Conservation (phyloP, 345 rosid species). For the Rhizophora mangle region DNA sequence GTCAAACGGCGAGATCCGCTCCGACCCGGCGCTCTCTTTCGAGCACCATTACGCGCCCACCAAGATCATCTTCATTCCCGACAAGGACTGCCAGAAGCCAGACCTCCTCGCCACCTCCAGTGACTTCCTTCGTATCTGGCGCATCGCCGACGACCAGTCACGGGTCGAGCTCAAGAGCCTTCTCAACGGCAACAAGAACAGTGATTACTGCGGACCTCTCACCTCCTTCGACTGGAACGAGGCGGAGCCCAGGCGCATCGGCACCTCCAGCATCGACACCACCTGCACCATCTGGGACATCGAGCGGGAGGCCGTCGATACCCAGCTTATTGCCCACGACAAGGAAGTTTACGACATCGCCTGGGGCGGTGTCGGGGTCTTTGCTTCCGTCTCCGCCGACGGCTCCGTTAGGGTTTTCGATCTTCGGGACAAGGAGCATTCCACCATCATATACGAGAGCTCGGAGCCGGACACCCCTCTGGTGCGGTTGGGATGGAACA, state of each 20-base stretch:
- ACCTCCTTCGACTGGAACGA: slow-evolving; percentile 98
- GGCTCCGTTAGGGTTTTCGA: slow-evolving; percentile 90
- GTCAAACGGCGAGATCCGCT: slow-evolving; percentile 90
- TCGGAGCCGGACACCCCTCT: slow-evolving; percentile 90
- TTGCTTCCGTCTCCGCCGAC: slow-evolving; percentile 90
- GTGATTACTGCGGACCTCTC: slow-evolving; percentile 85
- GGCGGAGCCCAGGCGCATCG: slow-evolving; percentile 86
- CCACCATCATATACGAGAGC: slow-evolving; percentile 88
- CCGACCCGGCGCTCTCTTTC: slow-evolving; percentile 78
- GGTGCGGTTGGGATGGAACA: slow-evolving; percentile 94
- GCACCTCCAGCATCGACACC: slow-evolving; percentile 86
- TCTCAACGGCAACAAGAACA: slow-evolving; percentile 86
- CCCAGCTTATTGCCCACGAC: slow-evolving; percentile 94
- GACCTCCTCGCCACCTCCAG: slow-evolving; percentile 93
- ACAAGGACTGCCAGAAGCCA: slow-evolving; percentile 80
- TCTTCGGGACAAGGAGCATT: slow-evolving; percentile 84
- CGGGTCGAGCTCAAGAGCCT: slow-evolving; percentile 68
- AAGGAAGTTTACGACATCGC: slow-evolving; percentile 97
- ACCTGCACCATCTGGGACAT: slow-evolving; percentile 98
- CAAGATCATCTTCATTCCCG: slow-evolving; percentile 84
- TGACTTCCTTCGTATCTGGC: slow-evolving; percentile 91
- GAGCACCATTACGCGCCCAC: slow-evolving; percentile 95
- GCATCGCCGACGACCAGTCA: slow-evolving; percentile 57
- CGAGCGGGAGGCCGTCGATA: slow-evolving; percentile 82
- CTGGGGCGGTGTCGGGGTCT: slow-evolving; percentile 95